Base-by-base conservation (phyloP, 306 rosid genomes). In the Acacia confusa region DNA sequence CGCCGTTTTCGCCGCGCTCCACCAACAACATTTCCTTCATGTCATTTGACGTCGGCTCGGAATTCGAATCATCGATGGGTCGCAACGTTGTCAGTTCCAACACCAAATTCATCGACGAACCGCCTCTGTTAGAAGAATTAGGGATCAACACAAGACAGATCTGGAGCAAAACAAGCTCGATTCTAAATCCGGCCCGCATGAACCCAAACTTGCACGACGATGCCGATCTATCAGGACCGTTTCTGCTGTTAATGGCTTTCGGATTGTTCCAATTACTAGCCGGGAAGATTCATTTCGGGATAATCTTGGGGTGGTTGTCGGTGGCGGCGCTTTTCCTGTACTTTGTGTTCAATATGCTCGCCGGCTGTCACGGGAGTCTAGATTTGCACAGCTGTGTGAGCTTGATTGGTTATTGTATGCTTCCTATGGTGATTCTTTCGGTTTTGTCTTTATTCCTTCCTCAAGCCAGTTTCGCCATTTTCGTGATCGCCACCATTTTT, bases 261-360 rank as follows among this genome's bases (percentile, higher is more conserved):
- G 82, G 88, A 7, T 43, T 81, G 3, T 85, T 85, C 70, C 85
- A 81, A 58, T 68, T 85, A n/a, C 80, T 78, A 0, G 83, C 83
- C 0, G 88, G 80, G 32, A 85, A 85, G 85, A 77, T 85, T 58
- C 88, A 81, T 15, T 85, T 85, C 28, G 82, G 85, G 13, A 72
- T 85, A 40, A 81, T 85, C 24, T 81, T 81, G 44, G 83, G 85
- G 0, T 85, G 85, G 85, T 74, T 78, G 7, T 67, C 73, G 1
- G 73, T 85, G 19, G 58, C 88, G 12, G 77, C 85, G 20, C 3
- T 81, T 7, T 85, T 85, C 47, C 79, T 85, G 3, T 78, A 81
- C 52, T 76, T 57, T 0, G 83, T 81, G 43, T 85, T 78, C 43
- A 85, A 85, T 44, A 81, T 85, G 88, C 78, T 85, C 4, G 88